A percentile compares a stretch with the other conserved stretches of the same genome.
Evolutionary conservation across 129 eudicot genomes (phyloP).

Genomic region (Oenanthe sinensis): DNA sequence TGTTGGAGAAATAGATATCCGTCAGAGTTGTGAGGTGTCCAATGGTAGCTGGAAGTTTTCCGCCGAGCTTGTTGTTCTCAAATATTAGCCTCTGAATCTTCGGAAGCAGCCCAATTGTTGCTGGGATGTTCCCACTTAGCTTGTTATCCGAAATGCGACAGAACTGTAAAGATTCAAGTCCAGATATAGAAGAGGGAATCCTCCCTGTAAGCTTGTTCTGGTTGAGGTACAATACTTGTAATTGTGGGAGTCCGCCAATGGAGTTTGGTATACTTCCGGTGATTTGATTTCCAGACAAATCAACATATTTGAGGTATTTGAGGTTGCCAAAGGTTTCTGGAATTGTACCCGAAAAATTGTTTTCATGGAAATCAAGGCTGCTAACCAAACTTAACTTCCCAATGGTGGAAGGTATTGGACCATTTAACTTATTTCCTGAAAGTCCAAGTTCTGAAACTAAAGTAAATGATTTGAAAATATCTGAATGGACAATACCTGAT

Average conservation of each 20-base stretch:
- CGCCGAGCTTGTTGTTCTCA: slow-evolving; percentile 60
- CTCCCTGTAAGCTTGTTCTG: slow-evolving; percentile 50
- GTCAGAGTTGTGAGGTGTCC: slow-evolving; percentile 46
- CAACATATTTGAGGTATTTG: slow-evolving; percentile 31
- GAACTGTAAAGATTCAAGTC: slow-evolving; percentile 41
- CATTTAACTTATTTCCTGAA: slow-evolving; percentile 49
- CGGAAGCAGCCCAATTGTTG: slow-evolving; percentile 44
- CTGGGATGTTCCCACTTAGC: slow-evolving; percentile 47
- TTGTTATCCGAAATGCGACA: slow-evolving; percentile 45
- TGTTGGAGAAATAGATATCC: slow-evolving; percentile 50
- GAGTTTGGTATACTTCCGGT: slow-evolving; percentile 50
- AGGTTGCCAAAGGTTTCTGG: slow-evolving; percentile 52
- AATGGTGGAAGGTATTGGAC: slow-evolving; percentile 53
- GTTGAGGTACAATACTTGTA: slow-evolving; percentile 41
- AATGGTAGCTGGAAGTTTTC: slow-evolving; percentile 55
- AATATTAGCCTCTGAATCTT: slow-evolving; percentile 49
- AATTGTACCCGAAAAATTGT: slow-evolving; percentile 45
- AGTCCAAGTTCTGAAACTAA: slow-evolving; percentile 46
- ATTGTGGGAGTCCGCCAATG: slow-evolving; percentile 39
- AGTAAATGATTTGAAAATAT: slow-evolving; percentile 25
- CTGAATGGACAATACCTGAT: slow-evolving; percentile 34
- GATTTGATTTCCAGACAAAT: slow-evolving; percentile 52
- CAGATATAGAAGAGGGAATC: slow-evolving; percentile 52
- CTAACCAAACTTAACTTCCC: slow-evolving; percentile 37
- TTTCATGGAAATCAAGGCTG: slow-evolving; percentile 51